Conservation (phyloP, 1,139 yeast species). For the Wickerhamiella pararugosa region DNA sequence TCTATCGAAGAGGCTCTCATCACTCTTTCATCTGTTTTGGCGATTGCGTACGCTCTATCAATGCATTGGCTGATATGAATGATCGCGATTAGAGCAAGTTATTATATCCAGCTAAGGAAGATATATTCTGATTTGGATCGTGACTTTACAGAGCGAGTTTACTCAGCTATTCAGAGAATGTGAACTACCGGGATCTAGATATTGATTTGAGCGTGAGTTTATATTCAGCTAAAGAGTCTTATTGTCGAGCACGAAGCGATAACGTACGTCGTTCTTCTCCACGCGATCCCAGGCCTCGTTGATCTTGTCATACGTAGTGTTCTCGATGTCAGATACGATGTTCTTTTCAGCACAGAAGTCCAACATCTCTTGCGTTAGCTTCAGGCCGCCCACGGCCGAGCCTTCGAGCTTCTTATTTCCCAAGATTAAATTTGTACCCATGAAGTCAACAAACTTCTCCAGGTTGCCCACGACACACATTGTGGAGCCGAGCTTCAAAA, state of each 20-base stretch:
- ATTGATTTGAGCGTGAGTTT: neutral
- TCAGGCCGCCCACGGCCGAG: slow-evolving; percentile 15
- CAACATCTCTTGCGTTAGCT: slow-evolving; percentile 18
- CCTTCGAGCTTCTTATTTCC: slow-evolving; percentile 6
- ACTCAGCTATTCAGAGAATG: slow-evolving; percentile 31
- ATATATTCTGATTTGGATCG: too few relatives aligned
- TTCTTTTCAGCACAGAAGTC: slow-evolving; percentile 15
- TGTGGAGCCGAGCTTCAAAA: slow-evolving; percentile 17
- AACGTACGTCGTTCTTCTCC: slow-evolving; percentile 9
- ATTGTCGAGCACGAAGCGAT: slow-evolving; percentile 11
- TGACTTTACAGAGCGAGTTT: slow-evolving; percentile 34
- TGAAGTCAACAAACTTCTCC: neutral
- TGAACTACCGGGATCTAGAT: too few relatives aligned
- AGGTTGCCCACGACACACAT: slow-evolving; percentile 17
- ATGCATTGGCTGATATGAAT: too few relatives aligned
- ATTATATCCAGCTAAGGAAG: too few relatives aligned
- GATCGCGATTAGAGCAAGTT: too few relatives aligned
- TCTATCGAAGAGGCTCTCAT: too few relatives aligned
- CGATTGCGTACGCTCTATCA: too few relatives aligned
- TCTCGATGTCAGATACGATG: slow-evolving; percentile 12
- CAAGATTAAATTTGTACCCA: neutral
- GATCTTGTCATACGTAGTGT: slow-evolving; percentile 12
- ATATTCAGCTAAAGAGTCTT: neutral
- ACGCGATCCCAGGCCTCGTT: slow-evolving; percentile 13
- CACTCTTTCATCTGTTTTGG: too few relatives aligned